phyloP scores from a whole-genome alignment of 179 eudicot species.

The Beta lomatogona region DNA sequence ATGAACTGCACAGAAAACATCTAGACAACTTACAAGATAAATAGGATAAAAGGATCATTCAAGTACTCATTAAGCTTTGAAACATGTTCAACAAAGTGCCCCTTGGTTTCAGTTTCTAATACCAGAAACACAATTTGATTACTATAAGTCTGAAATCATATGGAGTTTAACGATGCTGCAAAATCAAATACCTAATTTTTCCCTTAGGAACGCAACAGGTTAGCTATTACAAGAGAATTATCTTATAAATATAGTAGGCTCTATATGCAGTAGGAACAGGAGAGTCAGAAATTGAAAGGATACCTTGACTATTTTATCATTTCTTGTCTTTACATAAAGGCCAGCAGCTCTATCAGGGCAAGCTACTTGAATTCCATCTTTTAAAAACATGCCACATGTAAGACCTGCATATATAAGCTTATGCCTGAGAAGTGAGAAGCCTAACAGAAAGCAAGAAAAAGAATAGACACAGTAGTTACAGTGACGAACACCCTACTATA shows the following conservation, averaged over 20 bases:
- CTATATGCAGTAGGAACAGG: neutral
- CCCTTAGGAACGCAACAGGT: neutral
- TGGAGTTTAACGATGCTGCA: neutral
- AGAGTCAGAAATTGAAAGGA: slow-evolving; percentile 29
- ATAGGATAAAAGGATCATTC: neutral
- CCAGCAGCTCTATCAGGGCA: slow-evolving; percentile 92
- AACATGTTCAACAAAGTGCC: neutral
- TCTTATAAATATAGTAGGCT: neutral
- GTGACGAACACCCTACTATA: neutral
- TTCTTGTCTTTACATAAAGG: slow-evolving; percentile 81
- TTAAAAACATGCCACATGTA: slow-evolving; percentile 76
- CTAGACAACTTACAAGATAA: neutral
- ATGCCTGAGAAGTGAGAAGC: slow-evolving; percentile 28
- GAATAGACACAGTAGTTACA: neutral
- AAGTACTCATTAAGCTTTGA: neutral
- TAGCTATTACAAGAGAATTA: neutral
- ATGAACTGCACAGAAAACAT: neutral
- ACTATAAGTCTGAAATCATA: neutral
- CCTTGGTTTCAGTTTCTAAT: neutral
- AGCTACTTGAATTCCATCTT: slow-evolving; percentile 64
- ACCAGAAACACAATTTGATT: neutral
- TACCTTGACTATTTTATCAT: slow-evolving; percentile 83
- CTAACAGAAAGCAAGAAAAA: neutral
- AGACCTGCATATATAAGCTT: slow-evolving; percentile 68
- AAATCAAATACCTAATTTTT: neutral